Conservation (phyloP, 2,329 filamentous ascomycete species). For the Trichophaea hybrida region DNA sequence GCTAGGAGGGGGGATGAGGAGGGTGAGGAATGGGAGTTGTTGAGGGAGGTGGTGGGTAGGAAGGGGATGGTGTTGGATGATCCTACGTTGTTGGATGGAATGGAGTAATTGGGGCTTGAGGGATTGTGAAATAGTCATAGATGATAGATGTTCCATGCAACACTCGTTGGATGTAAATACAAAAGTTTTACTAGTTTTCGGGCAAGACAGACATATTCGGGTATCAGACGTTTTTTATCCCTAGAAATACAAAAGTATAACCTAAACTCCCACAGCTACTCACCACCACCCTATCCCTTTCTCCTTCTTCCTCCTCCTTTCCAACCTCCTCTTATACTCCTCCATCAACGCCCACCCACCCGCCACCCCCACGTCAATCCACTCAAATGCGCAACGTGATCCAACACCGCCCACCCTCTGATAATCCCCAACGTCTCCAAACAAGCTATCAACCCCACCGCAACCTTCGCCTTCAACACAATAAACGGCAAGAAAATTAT, state of each 20-base stretch:
- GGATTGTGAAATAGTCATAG: not conserved
- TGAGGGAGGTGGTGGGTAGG: slow-evolving; percentile 68
- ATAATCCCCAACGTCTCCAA: slow-evolving; percentile 31
- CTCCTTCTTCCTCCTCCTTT: slow-evolving; percentile 20
- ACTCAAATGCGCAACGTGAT: slow-evolving; percentile 32
- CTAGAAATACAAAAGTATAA: not conserved
- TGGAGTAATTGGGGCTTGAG: slow-evolving; percentile 42
- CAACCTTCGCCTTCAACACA: slow-evolving; percentile 35
- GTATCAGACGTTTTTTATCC: not conserved
- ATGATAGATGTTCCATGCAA: too few species aligned
- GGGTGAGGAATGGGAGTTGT: slow-evolving; percentile 72
- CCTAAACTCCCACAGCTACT: not conserved
- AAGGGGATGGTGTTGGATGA: slow-evolving; percentile 83
- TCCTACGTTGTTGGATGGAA: slow-evolving; percentile 81
- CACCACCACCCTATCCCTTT: not conserved
- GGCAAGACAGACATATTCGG: too few species aligned
- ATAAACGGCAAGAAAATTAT: slow-evolving; percentile 37
- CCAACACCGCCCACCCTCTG: slow-evolving; percentile 27
- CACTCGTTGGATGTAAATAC: too few species aligned
- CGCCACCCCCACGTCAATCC: slow-evolving; percentile 29
- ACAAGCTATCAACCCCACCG: slow-evolving; percentile 42
- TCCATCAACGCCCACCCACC: slow-evolving; percentile 23
- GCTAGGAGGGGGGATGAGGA: slow-evolving; percentile 78
- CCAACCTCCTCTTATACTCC: slow-evolving; percentile 22
- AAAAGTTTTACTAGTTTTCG: too few species aligned